Conservation (phyloP, 345 rosid species). For the Citrus sp. region DNA sequence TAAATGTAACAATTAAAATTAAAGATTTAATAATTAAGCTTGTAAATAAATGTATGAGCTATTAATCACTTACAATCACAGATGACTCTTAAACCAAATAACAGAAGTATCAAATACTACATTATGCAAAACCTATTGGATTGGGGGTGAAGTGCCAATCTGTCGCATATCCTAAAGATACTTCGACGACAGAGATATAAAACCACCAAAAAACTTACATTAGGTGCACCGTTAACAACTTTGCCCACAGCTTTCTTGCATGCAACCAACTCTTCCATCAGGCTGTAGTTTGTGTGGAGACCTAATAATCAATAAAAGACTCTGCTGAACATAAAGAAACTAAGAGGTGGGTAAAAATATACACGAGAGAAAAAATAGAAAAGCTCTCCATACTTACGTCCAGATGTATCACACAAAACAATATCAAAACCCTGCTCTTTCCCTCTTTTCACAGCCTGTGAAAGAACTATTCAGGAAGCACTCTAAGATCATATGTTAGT, state of each 20-base stretch:
- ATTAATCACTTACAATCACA: slow-evolving; percentile 2
- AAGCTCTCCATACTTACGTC: slow-evolving; percentile 59
- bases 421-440: slow-evolving; percentile 80
- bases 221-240: slow-evolving; percentile 77
- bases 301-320: slow-evolving; percentile 43
- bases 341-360: slow-evolving; percentile 12
- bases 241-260: slow-evolving; percentile 87
- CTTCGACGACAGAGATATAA: not conserved
- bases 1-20: not conserved
- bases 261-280: slow-evolving; percentile 94
- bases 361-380: slow-evolving; percentile 5
- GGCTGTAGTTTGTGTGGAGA: slow-evolving; percentile 88
- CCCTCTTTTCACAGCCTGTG: slow-evolving; percentile 91
- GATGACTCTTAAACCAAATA: not conserved
- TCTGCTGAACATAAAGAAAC: slow-evolving; percentile 12
- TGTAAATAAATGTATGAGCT: not conserved
- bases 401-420: slow-evolving; percentile 93
- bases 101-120: not conserved
- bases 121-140: not conserved
- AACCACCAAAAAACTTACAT: slow-evolving; percentile 41
- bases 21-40: not conserved
- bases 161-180: not conserved
- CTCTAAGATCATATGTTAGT: slow-evolving; percentile 41
- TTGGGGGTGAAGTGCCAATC: not conserved
- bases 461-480: slow-evolving; percentile 76